A percentile compares a stretch with the other conserved stretches of the same genome.
Evolutionary conservation across 768 basidiomycete species (phyloP).

Genomic region (Nidularia pulvinata): DNA sequence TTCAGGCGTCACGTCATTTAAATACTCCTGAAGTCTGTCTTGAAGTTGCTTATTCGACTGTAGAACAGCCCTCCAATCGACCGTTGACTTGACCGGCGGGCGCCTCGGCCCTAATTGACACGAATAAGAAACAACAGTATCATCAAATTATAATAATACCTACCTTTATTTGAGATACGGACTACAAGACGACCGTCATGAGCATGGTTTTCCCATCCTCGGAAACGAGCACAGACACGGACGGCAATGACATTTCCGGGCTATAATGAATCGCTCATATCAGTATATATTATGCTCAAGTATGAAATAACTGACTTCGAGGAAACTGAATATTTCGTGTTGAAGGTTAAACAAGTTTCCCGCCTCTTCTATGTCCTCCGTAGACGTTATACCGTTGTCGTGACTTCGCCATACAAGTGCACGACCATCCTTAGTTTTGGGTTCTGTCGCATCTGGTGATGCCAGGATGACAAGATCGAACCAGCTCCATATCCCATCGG

Average conservation of each 20-base stretch:
- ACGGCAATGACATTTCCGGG: constrained; percentile 26
- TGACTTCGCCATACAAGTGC: constrained; percentile 25
- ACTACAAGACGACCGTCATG: constrained; percentile 21
- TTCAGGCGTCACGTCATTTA: no score
- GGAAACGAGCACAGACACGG: constrained; percentile 25
- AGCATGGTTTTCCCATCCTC: constrained; percentile 24
- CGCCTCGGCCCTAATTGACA: neutral
- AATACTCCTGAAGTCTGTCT: no score
- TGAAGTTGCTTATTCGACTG: no score
- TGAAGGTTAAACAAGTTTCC: constrained; percentile 12
- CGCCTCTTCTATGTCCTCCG: constrained; percentile 7
- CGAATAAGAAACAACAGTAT: neutral
- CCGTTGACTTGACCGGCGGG: constrained; percentile 7
- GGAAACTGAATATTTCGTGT: constrained; percentile 13
- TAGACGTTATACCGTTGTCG: constrained; percentile 10
- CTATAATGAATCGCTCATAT: constrained; percentile 6
- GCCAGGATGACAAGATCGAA: constrained; percentile 27
- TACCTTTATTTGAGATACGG: constrained; percentile 20
- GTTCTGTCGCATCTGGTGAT: constrained; percentile 13
- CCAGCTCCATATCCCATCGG: constrained; percentile 25
- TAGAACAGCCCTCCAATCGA: no score
- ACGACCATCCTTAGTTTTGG: constrained; percentile 19
- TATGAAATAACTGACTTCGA: constrained; percentile 10
- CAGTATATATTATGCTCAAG: neutral
- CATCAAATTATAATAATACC: neutral